Evolutionary conservation across 2,329 filamentous ascomycete genomes (phyloP).

Genomic region (Aspergillus pseudonomiae): DNA sequence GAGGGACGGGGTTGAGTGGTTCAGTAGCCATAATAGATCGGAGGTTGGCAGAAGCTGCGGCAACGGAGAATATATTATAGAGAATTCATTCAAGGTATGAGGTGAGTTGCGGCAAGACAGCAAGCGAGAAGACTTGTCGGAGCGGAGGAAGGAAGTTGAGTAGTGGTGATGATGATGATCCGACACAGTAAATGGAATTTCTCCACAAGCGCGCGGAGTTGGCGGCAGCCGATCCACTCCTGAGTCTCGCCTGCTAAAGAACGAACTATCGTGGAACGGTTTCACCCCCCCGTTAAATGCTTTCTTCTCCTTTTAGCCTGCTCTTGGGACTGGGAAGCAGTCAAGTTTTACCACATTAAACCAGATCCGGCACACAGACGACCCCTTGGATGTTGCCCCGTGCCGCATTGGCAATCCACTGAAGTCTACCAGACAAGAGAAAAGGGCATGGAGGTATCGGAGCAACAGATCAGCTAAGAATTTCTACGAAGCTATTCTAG

Average conservation of each 20-base stretch:
- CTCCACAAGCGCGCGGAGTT: conserved; percentile 34
- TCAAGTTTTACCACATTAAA: neutral
- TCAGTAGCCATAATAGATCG: conserved; percentile 24
- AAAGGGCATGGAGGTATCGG: conserved; percentile 26
- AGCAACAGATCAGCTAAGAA: conserved; percentile 26
- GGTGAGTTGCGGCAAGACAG: conserved; percentile 10
- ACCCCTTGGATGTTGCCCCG: neutral
- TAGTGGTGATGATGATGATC: conserved; percentile 22
- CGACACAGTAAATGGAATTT: conserved; percentile 18
- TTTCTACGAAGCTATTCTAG: conserved; percentile 15
- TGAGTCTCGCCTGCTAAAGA: conserved; percentile 20
- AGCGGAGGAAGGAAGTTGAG: conserved; percentile 2
- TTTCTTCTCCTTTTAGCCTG: conserved; percentile 6
- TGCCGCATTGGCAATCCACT: neutral
- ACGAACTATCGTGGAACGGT: conserved; percentile 12
- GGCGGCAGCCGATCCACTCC: conserved; percentile 28
- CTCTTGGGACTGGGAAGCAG: neutral
- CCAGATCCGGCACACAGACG: neutral
- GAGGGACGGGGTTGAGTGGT: conserved; percentile 46
- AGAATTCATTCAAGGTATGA: neutral
- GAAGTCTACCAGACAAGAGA: conserved; percentile 1
- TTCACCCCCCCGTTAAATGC: conserved; percentile 5
- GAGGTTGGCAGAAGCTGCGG: neutral
- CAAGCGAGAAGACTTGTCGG: conserved; percentile 6
- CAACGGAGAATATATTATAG: neutral